Conservation (phyloP, 1,139 yeast species). For the Diutina pseudorugosa region DNA sequence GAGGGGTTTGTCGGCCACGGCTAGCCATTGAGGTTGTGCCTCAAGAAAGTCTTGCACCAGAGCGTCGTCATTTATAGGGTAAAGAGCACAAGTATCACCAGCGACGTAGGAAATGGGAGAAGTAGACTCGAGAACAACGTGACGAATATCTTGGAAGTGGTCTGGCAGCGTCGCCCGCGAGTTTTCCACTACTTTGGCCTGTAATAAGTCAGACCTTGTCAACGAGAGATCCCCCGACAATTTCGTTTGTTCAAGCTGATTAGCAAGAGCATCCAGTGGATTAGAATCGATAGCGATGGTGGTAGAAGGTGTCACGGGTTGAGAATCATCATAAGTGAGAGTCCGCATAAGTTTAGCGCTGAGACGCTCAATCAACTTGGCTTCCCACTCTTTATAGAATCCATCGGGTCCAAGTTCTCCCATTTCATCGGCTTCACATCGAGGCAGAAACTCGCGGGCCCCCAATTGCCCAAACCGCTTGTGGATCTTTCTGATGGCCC, state of each 20-base stretch:
- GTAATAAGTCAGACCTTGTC: conserved; percentile 7
- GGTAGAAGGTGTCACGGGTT: neutral
- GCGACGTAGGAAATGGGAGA: conserved; percentile 34
- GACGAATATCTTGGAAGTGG: conserved; percentile 89
- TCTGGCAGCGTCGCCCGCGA: conserved; percentile 48
- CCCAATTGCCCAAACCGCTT: conserved; percentile 72
- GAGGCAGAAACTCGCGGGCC: conserved; percentile 52
- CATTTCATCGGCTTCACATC: conserved; percentile 88
- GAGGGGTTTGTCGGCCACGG: conserved; percentile 49
- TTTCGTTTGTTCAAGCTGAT: neutral
- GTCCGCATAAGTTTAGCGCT: conserved; percentile 4
- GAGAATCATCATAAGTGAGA: neutral
- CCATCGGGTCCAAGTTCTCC: conserved; percentile 72
- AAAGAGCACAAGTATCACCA: conserved; percentile 73
- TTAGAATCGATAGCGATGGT: neutral
- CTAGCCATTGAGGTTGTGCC: conserved; percentile 60
- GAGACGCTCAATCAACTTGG: conserved; percentile 7
- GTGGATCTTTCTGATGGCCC: conserved; percentile 76
- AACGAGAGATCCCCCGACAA: conserved; percentile 5
- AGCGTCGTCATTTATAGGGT: conserved; percentile 55
- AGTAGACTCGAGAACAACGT: conserved; percentile 32
- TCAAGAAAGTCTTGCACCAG: conserved; percentile 57
- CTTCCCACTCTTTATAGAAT: conserved; percentile 65
- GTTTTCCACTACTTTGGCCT: conserved; percentile 38
- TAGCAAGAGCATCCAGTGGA: neutral